These are phyloP conservation scores for Skeletonema costatum DNA, from an alignment of 108 stramenopile species.

Conservation along the genomic window DNA sequence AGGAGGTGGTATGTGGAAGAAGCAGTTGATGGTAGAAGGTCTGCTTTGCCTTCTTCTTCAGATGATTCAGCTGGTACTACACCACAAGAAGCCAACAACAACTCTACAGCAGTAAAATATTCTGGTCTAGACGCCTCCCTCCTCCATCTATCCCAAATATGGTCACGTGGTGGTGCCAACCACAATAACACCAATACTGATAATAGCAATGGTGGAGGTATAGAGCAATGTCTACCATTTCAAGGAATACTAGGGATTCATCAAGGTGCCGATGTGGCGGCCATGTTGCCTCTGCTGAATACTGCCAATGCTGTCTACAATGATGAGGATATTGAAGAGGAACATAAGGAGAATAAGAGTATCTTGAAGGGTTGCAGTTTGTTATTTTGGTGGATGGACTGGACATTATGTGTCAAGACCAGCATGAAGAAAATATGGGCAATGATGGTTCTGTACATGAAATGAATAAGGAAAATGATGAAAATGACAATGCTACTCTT, in stretches of 20 bases:
- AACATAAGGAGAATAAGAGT: not conserved
- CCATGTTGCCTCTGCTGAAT: conserved; percentile 65
- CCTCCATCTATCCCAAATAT: conserved; percentile 76
- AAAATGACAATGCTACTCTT: not conserved
- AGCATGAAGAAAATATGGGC: not conserved
- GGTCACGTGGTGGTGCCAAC: conserved; percentile 50
- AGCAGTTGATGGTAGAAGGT: not conserved
- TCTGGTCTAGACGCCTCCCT: conserved; percentile 80
- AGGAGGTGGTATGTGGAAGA: conserved; percentile 34
- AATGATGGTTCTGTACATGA: not conserved
- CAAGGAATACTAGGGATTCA: conserved; percentile 79
- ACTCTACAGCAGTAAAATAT: conserved; percentile 24
- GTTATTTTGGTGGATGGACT: conserved; percentile 41
- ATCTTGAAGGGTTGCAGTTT: conserved; percentile 51
- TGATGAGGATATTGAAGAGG: conserved; percentile 6
- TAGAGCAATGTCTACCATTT: conserved; percentile 57
- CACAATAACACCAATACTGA: not conserved
- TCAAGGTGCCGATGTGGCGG: conserved; percentile 74
- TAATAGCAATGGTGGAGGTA: not conserved
- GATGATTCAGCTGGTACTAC: not conserved
- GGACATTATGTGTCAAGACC: conserved; percentile 21
- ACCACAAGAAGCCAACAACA: not conserved
- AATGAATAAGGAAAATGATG: not conserved
- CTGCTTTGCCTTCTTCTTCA: not conserved
- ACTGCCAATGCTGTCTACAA: conserved; percentile 1